Percentiles rank a stretch among this genome's conserved stretches.
These are phyloP conservation scores for Physcia stellaris DNA, from an alignment of 495 filamentous ascomycete species.

Conservation along the genomic window DNA sequence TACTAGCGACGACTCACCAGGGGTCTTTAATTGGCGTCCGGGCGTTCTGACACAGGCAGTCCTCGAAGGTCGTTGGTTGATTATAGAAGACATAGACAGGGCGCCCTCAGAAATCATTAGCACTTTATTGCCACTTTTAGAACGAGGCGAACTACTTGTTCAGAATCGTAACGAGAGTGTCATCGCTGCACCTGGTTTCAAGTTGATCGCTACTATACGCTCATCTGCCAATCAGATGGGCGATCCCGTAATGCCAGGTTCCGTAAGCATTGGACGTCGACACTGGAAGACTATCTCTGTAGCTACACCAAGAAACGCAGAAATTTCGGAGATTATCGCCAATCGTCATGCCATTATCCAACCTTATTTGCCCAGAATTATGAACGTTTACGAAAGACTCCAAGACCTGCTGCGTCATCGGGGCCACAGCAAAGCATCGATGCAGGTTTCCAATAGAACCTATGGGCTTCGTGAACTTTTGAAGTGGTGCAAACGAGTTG, in stretches of 20 bases:
- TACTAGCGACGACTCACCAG: slow-evolving; percentile 67
- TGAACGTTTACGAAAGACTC: slow-evolving; percentile 61
- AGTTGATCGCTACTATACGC: slow-evolving; percentile 80
- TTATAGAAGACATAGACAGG: slow-evolving; percentile 92
- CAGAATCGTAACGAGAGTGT: slow-evolving; percentile 76
- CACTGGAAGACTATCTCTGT: slow-evolving; percentile 69
- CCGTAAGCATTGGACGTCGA: slow-evolving; percentile 59
- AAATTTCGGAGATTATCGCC: slow-evolving; percentile 60
- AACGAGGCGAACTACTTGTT: slow-evolving; percentile 73
- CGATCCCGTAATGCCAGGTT: slow-evolving; percentile 39
- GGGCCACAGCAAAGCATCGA: background rate
- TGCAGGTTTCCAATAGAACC: slow-evolving; percentile 23
- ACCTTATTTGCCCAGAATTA: slow-evolving; percentile 53
- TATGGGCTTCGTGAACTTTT: slow-evolving; percentile 70
- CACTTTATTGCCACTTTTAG: slow-evolving; percentile 78
- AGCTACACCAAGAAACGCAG: slow-evolving; percentile 48
- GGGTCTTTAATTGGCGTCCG: slow-evolving; percentile 83
- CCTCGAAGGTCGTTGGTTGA: slow-evolving; percentile 83
- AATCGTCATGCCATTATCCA: slow-evolving; percentile 55
- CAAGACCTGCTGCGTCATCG: background rate
- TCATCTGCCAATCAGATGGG: slow-evolving; percentile 59
- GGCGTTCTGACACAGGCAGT: slow-evolving; percentile 90
- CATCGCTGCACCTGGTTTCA: slow-evolving; percentile 68
- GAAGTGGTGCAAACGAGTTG: slow-evolving; percentile 73
- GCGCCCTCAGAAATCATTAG: slow-evolving; percentile 93